These are phyloP conservation scores for Colletotrichum sp. DNA, from an alignment of 2,329 filamentous ascomycete species.

Conservation along the genomic window DNA sequence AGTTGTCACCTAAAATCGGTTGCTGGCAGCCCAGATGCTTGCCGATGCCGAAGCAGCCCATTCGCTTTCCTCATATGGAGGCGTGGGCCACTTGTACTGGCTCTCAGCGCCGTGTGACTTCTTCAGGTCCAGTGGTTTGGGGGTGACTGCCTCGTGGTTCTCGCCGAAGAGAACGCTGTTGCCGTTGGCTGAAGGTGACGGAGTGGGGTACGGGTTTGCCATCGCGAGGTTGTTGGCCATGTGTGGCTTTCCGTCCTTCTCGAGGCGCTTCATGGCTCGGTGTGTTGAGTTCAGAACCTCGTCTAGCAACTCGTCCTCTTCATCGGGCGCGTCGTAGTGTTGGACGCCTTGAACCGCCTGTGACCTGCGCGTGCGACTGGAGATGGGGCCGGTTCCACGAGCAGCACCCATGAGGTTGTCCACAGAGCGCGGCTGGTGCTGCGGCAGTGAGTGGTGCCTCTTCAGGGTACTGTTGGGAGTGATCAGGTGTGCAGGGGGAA, in stretches of 20 bases:
- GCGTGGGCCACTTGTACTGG: constrained; percentile 86
- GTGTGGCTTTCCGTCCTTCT: constrained; percentile 59
- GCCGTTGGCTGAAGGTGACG: constrained; percentile 81
- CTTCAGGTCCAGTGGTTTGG: constrained; percentile 75
- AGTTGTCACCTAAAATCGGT: constrained; percentile 54
- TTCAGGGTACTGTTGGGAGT: constrained; percentile 61
- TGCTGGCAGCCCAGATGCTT: constrained; percentile 78
- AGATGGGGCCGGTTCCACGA: constrained; percentile 65
- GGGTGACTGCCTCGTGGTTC: constrained; percentile 63
- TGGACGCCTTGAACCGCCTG: constrained; percentile 78
- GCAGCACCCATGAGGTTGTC: constrained; percentile 67
- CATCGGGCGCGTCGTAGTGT: constrained; percentile 92
- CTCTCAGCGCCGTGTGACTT: constrained; percentile 46
- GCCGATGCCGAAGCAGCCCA: constrained; percentile 86
- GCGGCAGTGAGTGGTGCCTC: constrained; percentile 67
- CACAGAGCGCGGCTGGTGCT: constrained; percentile 64
- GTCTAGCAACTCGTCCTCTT: constrained; percentile 94
- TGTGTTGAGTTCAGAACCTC: constrained; percentile 83
- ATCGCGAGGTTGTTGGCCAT: constrained; percentile 69
- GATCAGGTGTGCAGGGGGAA: constrained; percentile 59
- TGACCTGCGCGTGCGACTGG: constrained; percentile 80
- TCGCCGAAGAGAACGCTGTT: constrained; percentile 78
- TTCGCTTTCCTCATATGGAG: constrained; percentile 91
- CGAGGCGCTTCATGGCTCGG: constrained; percentile 75
- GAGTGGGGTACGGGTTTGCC: constrained; percentile 68